These are phyloP conservation scores for Podaxis mareebaensis DNA, from an alignment of 768 basidiomycete species.

Conservation along the genomic window DNA sequence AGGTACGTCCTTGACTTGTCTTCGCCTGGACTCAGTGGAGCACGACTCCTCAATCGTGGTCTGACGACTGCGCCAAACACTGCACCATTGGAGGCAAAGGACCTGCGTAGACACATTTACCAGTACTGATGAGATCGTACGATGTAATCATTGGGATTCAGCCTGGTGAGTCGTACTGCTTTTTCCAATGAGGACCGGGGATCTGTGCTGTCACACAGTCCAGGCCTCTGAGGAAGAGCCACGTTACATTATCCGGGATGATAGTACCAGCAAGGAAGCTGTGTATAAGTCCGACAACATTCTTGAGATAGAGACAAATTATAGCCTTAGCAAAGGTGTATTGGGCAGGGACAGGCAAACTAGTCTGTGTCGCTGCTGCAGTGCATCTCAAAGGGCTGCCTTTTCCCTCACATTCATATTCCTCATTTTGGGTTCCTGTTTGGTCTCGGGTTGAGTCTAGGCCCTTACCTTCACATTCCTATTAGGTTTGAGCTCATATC, in stretches of 20 bases:
- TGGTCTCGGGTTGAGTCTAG: no score
- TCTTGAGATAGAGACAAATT: slow-evolving; percentile 4
- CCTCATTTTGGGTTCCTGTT: no score
- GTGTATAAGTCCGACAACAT: slow-evolving; percentile 11
- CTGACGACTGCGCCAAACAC: slow-evolving; percentile 16
- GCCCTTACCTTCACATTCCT: no score
- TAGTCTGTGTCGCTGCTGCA: neutral
- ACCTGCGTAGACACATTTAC: slow-evolving; percentile 6
- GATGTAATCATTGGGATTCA: slow-evolving; percentile 14
- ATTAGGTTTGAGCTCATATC: no score
- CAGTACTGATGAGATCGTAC: slow-evolving; percentile 17
- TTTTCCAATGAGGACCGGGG: neutral
- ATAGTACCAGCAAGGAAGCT: slow-evolving; percentile 16
- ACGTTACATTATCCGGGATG: slow-evolving; percentile 12
- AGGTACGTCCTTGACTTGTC: neutral
- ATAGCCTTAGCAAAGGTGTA: neutral
- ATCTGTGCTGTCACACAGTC: neutral
- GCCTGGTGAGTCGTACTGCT: slow-evolving; percentile 1
- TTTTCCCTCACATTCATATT: no score
- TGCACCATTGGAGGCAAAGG: slow-evolving; percentile 14
- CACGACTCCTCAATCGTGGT: neutral
- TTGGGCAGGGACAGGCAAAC: neutral
- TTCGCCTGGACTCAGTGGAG: neutral
- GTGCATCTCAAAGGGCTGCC: neutral
- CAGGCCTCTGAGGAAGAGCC: slow-evolving; percentile 16